Percentiles rank a stretch among this genome's conserved stretches.
Conservation (phyloP, 192 early-diverging fungal genomes). For the Helicostylum pulchrum region DNA sequence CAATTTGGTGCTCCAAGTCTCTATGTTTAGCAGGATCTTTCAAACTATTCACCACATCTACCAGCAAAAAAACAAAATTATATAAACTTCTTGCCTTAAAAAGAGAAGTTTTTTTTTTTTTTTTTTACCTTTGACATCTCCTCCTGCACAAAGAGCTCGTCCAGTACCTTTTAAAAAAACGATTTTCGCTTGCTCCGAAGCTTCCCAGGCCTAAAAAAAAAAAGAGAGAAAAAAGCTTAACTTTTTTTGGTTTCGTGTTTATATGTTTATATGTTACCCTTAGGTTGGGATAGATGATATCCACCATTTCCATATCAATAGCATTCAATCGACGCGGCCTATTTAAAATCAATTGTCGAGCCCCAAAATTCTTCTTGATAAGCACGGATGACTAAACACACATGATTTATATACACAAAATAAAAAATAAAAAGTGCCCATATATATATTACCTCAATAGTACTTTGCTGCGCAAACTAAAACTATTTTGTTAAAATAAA, state of each 20-base stretch:
- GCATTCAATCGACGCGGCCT: neutral
- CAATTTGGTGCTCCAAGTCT: neutral
- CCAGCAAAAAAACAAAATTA: slow-evolving; percentile 42
- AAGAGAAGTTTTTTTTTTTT: neutral
- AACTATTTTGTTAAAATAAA: too few relatives aligned
- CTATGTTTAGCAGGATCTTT: slow-evolving; percentile 39
- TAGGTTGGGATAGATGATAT: neutral
- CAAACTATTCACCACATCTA: slow-evolving; percentile 29
- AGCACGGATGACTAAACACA: neutral
- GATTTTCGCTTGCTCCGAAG: slow-evolving; percentile 62
- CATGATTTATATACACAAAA: neutral
- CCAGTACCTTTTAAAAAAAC: slow-evolving; percentile 79
- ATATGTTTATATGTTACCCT: neutral
- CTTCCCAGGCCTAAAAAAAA: neutral
- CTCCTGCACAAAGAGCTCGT: slow-evolving; percentile 87
- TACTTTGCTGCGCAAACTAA: too few relatives aligned
- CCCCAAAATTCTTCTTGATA: neutral
- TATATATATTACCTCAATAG: too few relatives aligned
- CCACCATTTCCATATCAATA: neutral
- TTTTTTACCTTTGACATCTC: slow-evolving; percentile 71
- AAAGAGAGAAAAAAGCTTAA: too few relatives aligned
- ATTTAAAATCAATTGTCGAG: neutral
- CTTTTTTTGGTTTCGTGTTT: too few relatives aligned
- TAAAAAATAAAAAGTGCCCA: too few relatives aligned
- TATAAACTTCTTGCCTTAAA: neutral